These are phyloP conservation scores for Phylloporus arenicola DNA, from an alignment of 768 basidiomycete species.

Conservation along the genomic window DNA sequence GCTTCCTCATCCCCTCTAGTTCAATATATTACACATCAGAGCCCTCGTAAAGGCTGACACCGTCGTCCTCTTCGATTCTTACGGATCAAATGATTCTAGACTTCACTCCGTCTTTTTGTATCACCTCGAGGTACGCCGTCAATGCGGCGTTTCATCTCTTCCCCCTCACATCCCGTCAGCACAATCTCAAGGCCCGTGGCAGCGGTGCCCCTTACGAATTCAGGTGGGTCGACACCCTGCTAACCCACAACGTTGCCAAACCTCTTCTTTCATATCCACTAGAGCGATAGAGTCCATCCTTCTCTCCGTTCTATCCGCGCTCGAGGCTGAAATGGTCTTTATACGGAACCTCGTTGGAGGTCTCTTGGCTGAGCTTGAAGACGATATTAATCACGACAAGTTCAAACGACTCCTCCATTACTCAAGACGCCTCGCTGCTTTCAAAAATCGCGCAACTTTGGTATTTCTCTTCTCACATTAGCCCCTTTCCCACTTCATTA, in stretches of 20 bases:
- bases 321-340: constrained; percentile 96
- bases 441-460: constrained; percentile 85
- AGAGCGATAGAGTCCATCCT: constrained; percentile 93
- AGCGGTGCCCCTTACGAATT: constrained; percentile 82
- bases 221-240: constrained; percentile 42
- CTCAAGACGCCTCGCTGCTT: constrained; percentile 79
- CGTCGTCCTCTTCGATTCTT: constrained; percentile 88
- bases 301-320: constrained; percentile 83
- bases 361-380: constrained; percentile 87
- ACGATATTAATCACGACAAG: constrained; percentile 92
- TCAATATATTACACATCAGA: constrained; percentile 92
- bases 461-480: constrained; percentile 35
- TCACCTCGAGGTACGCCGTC: constrained; percentile 64
- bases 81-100: constrained; percentile 79
- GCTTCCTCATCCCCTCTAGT: constrained; percentile 36
- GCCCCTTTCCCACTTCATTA: not conserved
- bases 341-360: constrained; percentile 88
- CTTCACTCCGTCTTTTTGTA: constrained; percentile 85
- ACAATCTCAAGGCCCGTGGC: constrained; percentile 73
- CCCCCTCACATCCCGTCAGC: constrained; percentile 39
- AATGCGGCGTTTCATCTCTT: constrained; percentile 9
- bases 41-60: constrained; percentile 91
- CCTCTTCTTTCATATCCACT: constrained; percentile 15
- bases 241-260: constrained; percentile 10
- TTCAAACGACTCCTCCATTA: constrained; percentile 90